Base-by-base conservation (phyloP, 176 grass and related monocot species). In the Triticum monococcum region DNA sequence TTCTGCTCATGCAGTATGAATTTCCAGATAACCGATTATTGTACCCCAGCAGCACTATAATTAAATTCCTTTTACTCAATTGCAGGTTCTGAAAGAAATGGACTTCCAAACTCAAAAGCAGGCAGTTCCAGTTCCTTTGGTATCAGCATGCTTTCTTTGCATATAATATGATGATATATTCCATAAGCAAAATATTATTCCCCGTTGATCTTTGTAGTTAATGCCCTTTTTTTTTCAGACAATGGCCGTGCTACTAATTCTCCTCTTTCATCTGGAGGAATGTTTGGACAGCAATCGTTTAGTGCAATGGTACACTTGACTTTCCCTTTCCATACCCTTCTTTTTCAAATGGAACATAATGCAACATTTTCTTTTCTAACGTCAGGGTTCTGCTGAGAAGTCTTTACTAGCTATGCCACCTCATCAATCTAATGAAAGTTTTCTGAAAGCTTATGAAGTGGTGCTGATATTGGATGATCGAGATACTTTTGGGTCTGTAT, bases 91-190 rank as follows among this genome's bases (percentile, higher is more conserved):
- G 43, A 32, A 81, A 83, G 48, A 35, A 76, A 17, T 64, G 56
- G 64, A 68, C 75, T 56, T 78, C 74, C 83, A 84, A 89, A 62
- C 65, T 63, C 73, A 68, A 81, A 64, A 59, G 78, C 78, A 80
- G 61, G 83, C 77, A 89, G 12, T 25, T 62, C 65, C 60, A 56
- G 64, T 68, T 88, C 85, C 80, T 50, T 75, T 81, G 75, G 77
- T 87, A 64, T 48, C 22, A 38, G 81, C 92, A 87, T 86, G 33
- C 20, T 85, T 78, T 72, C 33, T 86, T 64, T 89, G 88, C 16
- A 52, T 16, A 83, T 82, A 48, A 57, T 46, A 86, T 80, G 63
- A 16, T 72, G 57, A 9, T 64, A 28, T 45, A 7, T 12, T 43
- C 11, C 5, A 43, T 9, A 63, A 32, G 37, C 28, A 30, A 79